Conservation (phyloP, 1,284 basidiomycete species). For the Tilletia setariae region DNA sequence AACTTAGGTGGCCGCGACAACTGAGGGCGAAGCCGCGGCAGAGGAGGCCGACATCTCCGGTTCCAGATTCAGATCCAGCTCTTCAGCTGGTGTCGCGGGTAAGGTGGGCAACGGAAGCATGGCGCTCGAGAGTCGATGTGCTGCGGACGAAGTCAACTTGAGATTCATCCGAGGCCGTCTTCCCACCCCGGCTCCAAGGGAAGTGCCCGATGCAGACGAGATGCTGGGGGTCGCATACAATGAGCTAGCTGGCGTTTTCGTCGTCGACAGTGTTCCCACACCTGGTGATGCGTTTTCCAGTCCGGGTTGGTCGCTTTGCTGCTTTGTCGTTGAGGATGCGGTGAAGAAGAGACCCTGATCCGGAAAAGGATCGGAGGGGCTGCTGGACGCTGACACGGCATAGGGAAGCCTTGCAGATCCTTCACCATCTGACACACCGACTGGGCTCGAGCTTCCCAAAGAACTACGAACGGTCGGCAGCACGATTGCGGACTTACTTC, state of each 20-base stretch:
- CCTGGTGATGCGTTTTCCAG: not conserved
- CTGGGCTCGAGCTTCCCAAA: not conserved
- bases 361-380: not conserved
- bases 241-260: too few relatives aligned
- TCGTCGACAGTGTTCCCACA: too few relatives aligned
- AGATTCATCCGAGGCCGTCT: slow-evolving; percentile 9
- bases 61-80: not conserved
- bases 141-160: not conserved
- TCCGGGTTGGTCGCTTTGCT: not conserved
- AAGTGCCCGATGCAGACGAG: not conserved
- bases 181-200: not conserved
- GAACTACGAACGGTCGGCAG: not conserved
- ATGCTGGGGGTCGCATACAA: too few relatives aligned
- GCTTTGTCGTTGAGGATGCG: not conserved
- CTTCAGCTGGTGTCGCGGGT: not conserved
- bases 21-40: too few relatives aligned
- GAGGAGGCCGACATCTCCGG: too few relatives aligned
- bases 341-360: not conserved
- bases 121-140: not conserved
- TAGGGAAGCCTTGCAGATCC: too few relatives aligned
- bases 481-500: not conserved
- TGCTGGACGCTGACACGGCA: not conserved
- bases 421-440: not conserved
- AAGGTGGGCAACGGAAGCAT: slow-evolving; percentile 1
- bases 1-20: too few relatives aligned